These are phyloP conservation scores for Lasiosphaeria ovina DNA, from an alignment of 495 filamentous ascomycete genomes.

Conservation along the genomic window DNA sequence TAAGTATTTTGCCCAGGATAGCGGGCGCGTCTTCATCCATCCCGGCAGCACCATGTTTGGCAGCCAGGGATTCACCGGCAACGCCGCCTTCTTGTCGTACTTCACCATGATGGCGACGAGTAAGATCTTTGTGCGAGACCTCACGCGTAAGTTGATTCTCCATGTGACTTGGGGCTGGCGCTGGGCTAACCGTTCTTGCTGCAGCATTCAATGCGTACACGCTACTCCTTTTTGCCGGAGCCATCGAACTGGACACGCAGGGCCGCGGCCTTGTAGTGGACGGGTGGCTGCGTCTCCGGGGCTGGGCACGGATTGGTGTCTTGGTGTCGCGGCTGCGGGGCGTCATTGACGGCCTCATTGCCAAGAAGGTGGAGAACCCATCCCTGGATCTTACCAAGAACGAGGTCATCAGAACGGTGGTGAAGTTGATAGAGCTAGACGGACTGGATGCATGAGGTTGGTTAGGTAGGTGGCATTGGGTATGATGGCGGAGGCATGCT, in stretches of 20 bases:
- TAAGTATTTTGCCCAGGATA: conserved; percentile 85
- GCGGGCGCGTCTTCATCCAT: conserved; percentile 87
- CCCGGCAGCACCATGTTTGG: conserved; percentile 83
- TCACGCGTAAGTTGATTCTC: conserved; percentile 66
- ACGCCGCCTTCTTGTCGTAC: conserved; percentile 72
- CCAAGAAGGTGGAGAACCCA: conserved; percentile 75
- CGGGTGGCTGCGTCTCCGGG: conserved; percentile 84
- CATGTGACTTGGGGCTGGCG: not conserved
- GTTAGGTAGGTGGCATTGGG: too few relatives aligned
- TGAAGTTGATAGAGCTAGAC: conserved; percentile 79
- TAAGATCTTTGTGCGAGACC: conserved; percentile 83
- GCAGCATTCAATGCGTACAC: conserved; percentile 87
- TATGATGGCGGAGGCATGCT: not conserved
- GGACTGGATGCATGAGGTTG: conserved; percentile 64
- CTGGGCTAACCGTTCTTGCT: conserved; percentile 4
- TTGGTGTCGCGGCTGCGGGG: conserved; percentile 77
- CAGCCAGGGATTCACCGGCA: conserved; percentile 67
- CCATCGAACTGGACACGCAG: conserved; percentile 79
- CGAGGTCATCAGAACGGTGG: conserved; percentile 73
- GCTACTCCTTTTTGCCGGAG: conserved; percentile 84
- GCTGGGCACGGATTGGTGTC: conserved; percentile 94
- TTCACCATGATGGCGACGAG: conserved; percentile 88
- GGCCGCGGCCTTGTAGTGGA: conserved; percentile 89
- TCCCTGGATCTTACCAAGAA: conserved; percentile 52
- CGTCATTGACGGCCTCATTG: conserved; percentile 82